phyloP scores from a whole-genome alignment of 2,329 filamentous ascomycete genomes.

The Seiridium unicorne region DNA sequence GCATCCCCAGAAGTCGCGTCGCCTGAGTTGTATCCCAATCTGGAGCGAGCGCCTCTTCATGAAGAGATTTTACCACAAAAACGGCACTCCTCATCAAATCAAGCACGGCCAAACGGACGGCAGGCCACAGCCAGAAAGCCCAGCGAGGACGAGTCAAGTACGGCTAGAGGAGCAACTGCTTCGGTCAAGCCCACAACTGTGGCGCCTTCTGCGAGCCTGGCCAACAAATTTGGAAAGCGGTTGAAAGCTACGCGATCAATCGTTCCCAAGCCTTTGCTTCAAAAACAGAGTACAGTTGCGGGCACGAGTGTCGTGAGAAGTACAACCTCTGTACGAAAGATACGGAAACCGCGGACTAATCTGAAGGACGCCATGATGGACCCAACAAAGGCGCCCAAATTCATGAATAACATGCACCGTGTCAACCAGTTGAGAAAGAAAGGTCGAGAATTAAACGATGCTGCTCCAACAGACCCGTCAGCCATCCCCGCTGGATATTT shows the following conservation, averaged over 20 bases:
- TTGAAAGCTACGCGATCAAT: conserved; percentile 22
- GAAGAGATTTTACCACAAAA: neutral
- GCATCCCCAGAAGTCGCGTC: too few relatives aligned
- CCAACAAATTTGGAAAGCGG: conserved; percentile 15
- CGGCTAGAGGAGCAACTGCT: neutral
- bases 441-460: conserved; percentile 42
- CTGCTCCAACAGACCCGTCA: conserved; percentile 34
- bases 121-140: conserved; percentile 33
- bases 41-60: too few relatives aligned
- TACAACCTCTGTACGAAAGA: neutral
- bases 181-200: conserved; percentile 10
- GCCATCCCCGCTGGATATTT: conserved; percentile 27
- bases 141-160: conserved; percentile 6
- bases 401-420: conserved; percentile 36
- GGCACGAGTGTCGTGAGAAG: neutral
- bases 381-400: conserved; percentile 35
- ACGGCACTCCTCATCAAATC: neutral
- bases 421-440: conserved; percentile 39
- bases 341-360: conserved; percentile 20
- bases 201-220: conserved; percentile 12
- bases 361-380: conserved; percentile 40
- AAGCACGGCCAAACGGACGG: conserved; percentile 21
- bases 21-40: too few relatives aligned
- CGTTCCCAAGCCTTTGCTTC: neutral
- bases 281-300: neutral